Conservation (phyloP, 495 filamentous ascomycete species). For the Parathielavia hyrcaniae region DNA sequence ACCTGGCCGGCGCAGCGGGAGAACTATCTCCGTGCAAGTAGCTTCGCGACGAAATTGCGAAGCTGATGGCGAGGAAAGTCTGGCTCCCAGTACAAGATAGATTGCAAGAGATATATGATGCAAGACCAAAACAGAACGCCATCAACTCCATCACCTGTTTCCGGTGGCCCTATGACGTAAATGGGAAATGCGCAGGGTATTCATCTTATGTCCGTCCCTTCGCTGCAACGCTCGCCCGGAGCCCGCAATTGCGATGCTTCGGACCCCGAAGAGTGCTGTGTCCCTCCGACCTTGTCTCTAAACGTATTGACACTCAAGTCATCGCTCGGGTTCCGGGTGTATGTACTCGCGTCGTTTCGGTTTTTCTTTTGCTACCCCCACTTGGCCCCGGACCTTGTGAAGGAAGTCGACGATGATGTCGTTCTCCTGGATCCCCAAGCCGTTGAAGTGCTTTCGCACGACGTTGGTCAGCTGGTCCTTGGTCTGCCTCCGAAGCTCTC, state of each 20-base stretch:
- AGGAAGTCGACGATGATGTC: slow-evolving; percentile 83
- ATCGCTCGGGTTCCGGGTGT: slow-evolving; percentile 19
- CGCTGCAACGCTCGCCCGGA: not conserved
- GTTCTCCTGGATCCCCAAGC: slow-evolving; percentile 72
- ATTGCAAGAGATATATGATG: not conserved
- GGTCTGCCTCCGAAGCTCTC: slow-evolving; percentile 57
- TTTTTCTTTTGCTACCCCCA: slow-evolving; percentile 31
- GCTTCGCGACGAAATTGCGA: not conserved
- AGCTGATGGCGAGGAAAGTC: not conserved
- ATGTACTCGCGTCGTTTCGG: slow-evolving; percentile 27
- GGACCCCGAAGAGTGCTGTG: slow-evolving; percentile 14
- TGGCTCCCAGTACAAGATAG: not conserved
- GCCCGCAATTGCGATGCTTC: not conserved
- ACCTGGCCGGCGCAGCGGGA: not conserved
- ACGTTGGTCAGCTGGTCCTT: slow-evolving; percentile 74
- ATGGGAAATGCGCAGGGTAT: slow-evolving; percentile 1
- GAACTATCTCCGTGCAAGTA: not conserved
- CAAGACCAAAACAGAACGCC: not conserved
- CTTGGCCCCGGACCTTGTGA: slow-evolving; percentile 63
- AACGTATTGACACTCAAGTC: not conserved
- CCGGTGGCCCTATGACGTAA: not conserved
- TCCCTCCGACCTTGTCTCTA: slow-evolving; percentile 7
- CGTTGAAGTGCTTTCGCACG: slow-evolving; percentile 88
- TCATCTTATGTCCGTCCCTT: not conserved
- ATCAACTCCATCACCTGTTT: not conserved